Evolutionary conservation across 2,329 filamentous ascomycete species (phyloP), one percentile per base, ranked within the genome.

Genomic region (Scleromitrula shiraiana): DNA sequence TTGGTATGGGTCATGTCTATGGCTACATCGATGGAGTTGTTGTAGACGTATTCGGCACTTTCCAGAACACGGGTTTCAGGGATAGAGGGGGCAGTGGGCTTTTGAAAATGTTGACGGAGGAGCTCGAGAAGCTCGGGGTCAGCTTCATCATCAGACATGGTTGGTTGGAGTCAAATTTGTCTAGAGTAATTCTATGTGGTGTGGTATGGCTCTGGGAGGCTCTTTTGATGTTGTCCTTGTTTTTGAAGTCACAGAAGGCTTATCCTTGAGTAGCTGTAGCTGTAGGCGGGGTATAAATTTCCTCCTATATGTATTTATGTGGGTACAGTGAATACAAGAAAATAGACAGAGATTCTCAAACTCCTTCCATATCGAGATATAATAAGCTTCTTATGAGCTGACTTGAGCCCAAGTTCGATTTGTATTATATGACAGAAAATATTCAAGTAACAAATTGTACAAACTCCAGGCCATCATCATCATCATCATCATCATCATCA

Each of bases 1-100:
- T 93, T 94, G 45, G 85, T 90, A 41, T 85, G 82, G 48, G 78
- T 76, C 73, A 90, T 89, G 62, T 91, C 85, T 36, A 98, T 72
- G 9, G 88, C 87, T 27, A 98, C 88, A 64, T 98, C 93, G 64
- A 95, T 89, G 54, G 88, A 80, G 67, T 96, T 93, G 70, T 95
- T 82, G 68, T 85, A 95, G 61, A 97, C 83, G 68, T 84, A 87
- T 67, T 95, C 82, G 37, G 90, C 90, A 53, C 82, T 78, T 55
- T 87, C 74, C 4, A 97, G 77, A 33, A 97, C 89, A 42, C 83
- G 85, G 5, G 87, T 95, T 59, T 91, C 85, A 17, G 85, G 77
- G 19, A 82, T 68, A 5, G 65, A 76, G 17, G 76, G 68, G 39
- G 75, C 66, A 22, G 70, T 66, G 17, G 73, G 68, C 46, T 80